Evolutionary conservation across 2,329 filamentous ascomycete genomes (phyloP), one percentile per base, ranked within the genome.

Genomic region (Talaromyces sp.): DNA sequence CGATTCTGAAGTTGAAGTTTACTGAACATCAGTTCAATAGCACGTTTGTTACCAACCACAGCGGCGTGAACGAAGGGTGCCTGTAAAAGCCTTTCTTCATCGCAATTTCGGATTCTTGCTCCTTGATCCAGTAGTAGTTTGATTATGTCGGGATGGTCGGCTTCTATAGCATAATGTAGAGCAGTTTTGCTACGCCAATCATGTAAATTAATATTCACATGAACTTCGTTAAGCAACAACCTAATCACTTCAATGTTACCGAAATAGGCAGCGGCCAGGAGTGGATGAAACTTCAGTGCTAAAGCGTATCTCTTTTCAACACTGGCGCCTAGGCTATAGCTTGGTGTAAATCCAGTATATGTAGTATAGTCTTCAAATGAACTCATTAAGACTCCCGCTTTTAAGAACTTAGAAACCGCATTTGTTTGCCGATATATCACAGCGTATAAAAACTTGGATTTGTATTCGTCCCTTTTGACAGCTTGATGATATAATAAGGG

Each of bases 101-200:
- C n/a, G 46, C 14, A n/a, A 11, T 54, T 14, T 24, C 9, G 21
- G 24, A 58, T 54, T 31, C 24, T 17, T 31, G 57, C 32, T 58
- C 57, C 50, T 58, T 48, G 50, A 17, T 58, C 57, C 35, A 54
- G 50, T 21, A 54, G 50, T 32, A 58, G 14, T 48, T 46, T 48
- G 26, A 58, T 54, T 24, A 48, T 48, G 24, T 58, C 50, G 17
- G 27, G 17, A 54, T 32, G 50, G 32, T 54, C 50, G 17, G 9
- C n/a, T 19, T 46, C 57, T 54, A 48, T 43, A 54, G 57, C 32
- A 19, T 19, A 58, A 58, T 48, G 57, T 43, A 58, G 50, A 19
- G 57, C 57, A 46, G 50, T 54, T 2, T 31, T 21, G 12, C 21
- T n/a, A 24, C 10, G n/a, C 0, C 17, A 3, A 54, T 54, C 38